A percentile compares a stretch with the other conserved stretches of the same genome.
Evolutionary conservation across 1,284 basidiomycete genomes (phyloP).

Genomic region (Austropuccinia psidii): DNA sequence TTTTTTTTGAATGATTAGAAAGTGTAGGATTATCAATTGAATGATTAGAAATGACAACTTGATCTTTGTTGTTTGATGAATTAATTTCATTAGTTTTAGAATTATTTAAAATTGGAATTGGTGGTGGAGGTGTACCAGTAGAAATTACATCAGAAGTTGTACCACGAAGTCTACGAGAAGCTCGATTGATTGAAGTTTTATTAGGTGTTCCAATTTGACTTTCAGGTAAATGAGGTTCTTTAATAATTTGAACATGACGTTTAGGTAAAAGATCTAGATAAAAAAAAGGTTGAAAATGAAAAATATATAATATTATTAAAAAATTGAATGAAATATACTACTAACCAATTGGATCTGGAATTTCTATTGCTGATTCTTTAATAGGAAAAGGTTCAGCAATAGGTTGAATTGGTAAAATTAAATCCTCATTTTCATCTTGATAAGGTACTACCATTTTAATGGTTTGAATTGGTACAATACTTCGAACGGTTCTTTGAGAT

Average conservation of each 20-base stretch:
- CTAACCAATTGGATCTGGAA: slow-evolving; percentile 73
- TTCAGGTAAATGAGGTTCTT: slow-evolving; percentile 12
- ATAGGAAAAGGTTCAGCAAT: slow-evolving; percentile 60
- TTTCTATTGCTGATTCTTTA: slow-evolving; percentile 55
- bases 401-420: slow-evolving; percentile 52
- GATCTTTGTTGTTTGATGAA: slow-evolving; percentile 5
- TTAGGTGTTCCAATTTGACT: slow-evolving; percentile 26
- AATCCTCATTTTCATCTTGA: slow-evolving; percentile 39
- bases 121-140: slow-evolving; percentile 14
- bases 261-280: slow-evolving; percentile 1
- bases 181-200: slow-evolving; percentile 21
- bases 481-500: slow-evolving; percentile 80
- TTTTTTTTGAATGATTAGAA: slow-evolving; percentile 12
- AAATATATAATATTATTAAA: neutral
- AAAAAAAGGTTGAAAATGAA: neutral
- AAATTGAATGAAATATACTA: slow-evolving; percentile 49
- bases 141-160: slow-evolving; percentile 27
- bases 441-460: slow-evolving; percentile 55
- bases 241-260: slow-evolving; percentile 2
- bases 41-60: slow-evolving; percentile 12
- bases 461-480: slow-evolving; percentile 48
- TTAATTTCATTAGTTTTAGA: neutral
- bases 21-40: slow-evolving; percentile 11
- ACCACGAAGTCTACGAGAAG: slow-evolving; percentile 32
- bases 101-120: too few relatives aligned